Evolutionary conservation across 2,329 filamentous ascomycete genomes (phyloP), one percentile per base, ranked within the genome.

Genomic region (Diaporthe vexans): DNA sequence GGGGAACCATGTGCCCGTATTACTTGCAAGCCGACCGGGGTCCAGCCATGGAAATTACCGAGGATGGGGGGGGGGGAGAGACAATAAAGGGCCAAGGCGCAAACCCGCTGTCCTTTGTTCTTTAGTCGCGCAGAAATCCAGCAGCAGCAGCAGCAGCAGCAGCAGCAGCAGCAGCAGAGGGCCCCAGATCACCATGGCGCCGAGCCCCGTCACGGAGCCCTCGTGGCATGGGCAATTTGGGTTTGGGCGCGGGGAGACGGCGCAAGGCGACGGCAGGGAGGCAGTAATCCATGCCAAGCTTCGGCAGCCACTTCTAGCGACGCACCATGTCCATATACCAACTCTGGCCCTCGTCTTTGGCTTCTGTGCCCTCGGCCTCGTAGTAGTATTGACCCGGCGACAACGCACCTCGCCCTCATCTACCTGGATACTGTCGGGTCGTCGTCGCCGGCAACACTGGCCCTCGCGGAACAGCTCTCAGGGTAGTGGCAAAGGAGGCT

Each of bases 271-370:
- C 24, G 15, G 29, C 46, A 10, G 56, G 33, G 40, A 40, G 37
- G 46, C 33, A 52, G n/a, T 40, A 57, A 63, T 43, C 33, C 46
- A 40, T 35, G 69, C 56, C 40, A 21, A 72, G 56, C 29, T 40
- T 72, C 69, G 69, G 69, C 57, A 72, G 43, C 33, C 24, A 63
- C 46, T 72, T 72, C 24, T 72, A 52, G 46, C 69, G 51, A 54
- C 46, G 33, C 48, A 37, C 10, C 48, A 43, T 17, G 3, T 70
- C 24, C 56, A 37, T 26, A 35, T 52, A 17, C 26, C 71, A 15
- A 13, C 56, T 8, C 11, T 61, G 24, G 35, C 35, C n/a, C 5
- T 56, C 63, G 17, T 70, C 63, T 17, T 48, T 29, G n/a, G 35
- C 24, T 8, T 54, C 2, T 10, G 54, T 40, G 4, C 40, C 1